Percentiles rank a stretch among this genome's conserved stretches.
Evolutionary conservation across 2,329 filamentous ascomycete species (phyloP).

Genomic region (Balansia obtecta): DNA sequence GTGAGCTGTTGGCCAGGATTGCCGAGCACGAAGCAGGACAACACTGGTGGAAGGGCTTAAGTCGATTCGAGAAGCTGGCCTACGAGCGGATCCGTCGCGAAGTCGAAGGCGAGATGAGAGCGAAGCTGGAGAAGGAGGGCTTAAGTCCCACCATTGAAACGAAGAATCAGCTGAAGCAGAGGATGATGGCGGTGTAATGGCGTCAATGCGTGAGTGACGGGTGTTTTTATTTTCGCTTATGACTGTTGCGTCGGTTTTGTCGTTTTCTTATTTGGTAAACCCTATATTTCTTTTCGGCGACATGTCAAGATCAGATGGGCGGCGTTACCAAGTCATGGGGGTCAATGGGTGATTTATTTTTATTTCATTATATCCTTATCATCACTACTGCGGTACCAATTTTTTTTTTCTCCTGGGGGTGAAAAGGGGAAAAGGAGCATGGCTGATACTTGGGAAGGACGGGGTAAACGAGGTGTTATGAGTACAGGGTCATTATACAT

Average conservation of each 20-base stretch:
- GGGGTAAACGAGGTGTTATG: slow-evolving; percentile 6
- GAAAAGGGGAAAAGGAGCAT: neutral
- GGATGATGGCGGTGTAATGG: too few relatives aligned
- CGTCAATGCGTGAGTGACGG: neutral
- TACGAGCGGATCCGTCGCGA: slow-evolving; percentile 68
- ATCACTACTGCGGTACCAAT: neutral
- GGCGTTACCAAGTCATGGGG: slow-evolving; percentile 1
- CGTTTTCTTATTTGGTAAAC: neutral
- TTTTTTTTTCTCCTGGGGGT: neutral
- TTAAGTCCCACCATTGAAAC: slow-evolving; percentile 30
- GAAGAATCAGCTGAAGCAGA: slow-evolving; percentile 33
- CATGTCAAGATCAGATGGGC: slow-evolving; percentile 4
- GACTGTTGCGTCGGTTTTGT: neutral
- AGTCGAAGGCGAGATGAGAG: slow-evolving; percentile 37
- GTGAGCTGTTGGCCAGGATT: slow-evolving; percentile 71
- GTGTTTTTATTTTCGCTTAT: neutral
- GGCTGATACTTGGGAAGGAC: neutral
- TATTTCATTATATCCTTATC: neutral
- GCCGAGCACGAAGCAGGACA: slow-evolving; percentile 79
- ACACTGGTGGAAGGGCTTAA: slow-evolving; percentile 83
- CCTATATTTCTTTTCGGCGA: neutral
- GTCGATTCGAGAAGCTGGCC: slow-evolving; percentile 77
- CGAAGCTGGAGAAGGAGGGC: slow-evolving; percentile 33
- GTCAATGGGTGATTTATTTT: neutral
- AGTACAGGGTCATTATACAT: neutral